Evolutionary conservation across 1,139 yeast species (phyloP).

Genomic region (Pichia sp.): DNA sequence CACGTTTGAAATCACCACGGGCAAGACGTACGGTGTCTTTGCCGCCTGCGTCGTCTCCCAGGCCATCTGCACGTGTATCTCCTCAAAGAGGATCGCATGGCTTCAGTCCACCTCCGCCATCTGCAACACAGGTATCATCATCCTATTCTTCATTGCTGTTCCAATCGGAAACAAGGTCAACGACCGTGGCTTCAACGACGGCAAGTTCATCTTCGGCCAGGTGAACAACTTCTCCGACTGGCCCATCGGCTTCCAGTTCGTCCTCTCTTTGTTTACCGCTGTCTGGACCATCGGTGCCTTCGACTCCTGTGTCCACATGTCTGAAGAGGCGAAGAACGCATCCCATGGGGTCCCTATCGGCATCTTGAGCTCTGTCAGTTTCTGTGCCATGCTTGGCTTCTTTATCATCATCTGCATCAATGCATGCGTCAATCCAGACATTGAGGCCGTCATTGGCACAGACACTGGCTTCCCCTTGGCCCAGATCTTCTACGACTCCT

Average conservation of each 20-base stretch:
- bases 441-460: conserved; percentile 42
- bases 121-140: conserved; percentile 51
- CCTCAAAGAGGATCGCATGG: conserved; percentile 51
- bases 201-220: conserved; percentile 52
- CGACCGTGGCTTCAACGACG: conserved; percentile 37
- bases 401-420: conserved; percentile 51
- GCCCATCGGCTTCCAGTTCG: conserved; percentile 65
- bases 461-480: conserved; percentile 58
- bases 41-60: conserved; percentile 49
- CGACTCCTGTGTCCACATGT: conserved; percentile 70
- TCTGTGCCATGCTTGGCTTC: conserved; percentile 62
- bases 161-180: conserved; percentile 47
- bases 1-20: conserved; percentile 44
- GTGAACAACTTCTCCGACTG: conserved; percentile 54
- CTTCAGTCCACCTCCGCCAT: conserved; percentile 59
- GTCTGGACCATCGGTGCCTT: conserved; percentile 67
- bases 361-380: conserved; percentile 52
- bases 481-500: conserved; percentile 58
- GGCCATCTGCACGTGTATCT: conserved; percentile 44
- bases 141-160: conserved; percentile 61
- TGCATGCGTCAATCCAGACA: conserved; percentile 55
- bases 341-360: conserved; percentile 70
- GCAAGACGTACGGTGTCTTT: conserved; percentile 52
- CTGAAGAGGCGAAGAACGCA: conserved; percentile 68
- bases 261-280: conserved; percentile 56